phyloP scores from a whole-genome alignment of 805 yeast species.

The Starmerella geochares region DNA sequence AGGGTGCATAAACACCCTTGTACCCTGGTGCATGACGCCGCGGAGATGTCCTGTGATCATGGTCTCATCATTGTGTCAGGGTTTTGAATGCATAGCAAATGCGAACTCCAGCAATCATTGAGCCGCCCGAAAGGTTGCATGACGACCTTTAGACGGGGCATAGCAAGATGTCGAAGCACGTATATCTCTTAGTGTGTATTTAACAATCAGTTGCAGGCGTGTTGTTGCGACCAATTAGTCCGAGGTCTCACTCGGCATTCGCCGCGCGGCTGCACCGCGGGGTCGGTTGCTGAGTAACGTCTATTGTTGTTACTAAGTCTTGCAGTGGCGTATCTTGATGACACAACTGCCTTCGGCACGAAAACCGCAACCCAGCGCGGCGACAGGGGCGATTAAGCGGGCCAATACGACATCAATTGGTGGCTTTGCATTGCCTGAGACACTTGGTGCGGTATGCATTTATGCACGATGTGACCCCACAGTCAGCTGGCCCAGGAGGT shows the following conservation, averaged over 20 bases:
- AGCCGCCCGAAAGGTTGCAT: neutral
- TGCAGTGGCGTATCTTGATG: conserved; percentile 3
- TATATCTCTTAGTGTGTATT: too few relatives aligned
- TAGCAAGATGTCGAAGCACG: too few relatives aligned
- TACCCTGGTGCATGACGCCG: neutral
- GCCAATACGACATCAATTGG: neutral
- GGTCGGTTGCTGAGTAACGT: too few relatives aligned
- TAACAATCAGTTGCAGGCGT: too few relatives aligned
- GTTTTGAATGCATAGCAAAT: neutral
- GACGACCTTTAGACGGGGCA: neutral
- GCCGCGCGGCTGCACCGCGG: neutral
- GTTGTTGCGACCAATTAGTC: too few relatives aligned
- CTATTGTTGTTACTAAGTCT: too few relatives aligned
- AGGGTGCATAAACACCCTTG: neutral
- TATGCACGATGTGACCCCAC: neutral
- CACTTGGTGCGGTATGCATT: neutral
- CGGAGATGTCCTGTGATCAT: conserved; percentile 1
- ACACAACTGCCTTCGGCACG: conserved; percentile 1
- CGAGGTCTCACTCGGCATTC: neutral
- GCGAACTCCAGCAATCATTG: neutral
- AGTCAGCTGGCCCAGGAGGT: too few relatives aligned
- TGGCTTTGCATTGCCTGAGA: neutral
- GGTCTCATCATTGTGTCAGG: neutral
- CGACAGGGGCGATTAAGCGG: neutral
- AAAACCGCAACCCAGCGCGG: neutral